A percentile compares a stretch with the other conserved stretches of the same genome.
phyloP scores from a whole-genome alignment of 2,329 filamentous ascomycete species.

The Aspergillus amoenus region DNA sequence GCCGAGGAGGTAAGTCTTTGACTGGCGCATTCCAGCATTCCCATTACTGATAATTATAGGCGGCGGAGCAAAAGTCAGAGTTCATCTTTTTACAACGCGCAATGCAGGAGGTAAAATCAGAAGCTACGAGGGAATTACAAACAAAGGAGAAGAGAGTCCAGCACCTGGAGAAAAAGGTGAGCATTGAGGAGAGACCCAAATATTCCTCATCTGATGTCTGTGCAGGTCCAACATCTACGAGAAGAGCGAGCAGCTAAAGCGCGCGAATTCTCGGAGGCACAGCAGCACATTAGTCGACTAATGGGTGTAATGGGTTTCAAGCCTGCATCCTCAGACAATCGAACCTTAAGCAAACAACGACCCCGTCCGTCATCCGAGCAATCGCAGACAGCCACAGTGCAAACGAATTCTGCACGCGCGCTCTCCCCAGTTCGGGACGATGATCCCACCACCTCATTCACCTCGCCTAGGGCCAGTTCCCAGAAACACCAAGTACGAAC shows the following conservation, averaged over 20 bases:
- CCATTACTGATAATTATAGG: constrained; percentile 17
- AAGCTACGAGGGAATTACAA: constrained; percentile 29
- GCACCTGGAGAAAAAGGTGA: constrained; percentile 35
- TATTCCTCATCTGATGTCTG: background rate
- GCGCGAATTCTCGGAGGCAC: constrained; percentile 40
- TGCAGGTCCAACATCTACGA: constrained; percentile 34
- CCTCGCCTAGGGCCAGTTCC: constrained; percentile 13
- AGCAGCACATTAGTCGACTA: constrained; percentile 38
- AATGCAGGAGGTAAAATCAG: constrained; percentile 26
- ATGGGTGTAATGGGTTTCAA: constrained; percentile 42
- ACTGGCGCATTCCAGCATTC: background rate
- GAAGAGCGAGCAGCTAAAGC: constrained; percentile 38
- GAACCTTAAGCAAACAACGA: constrained; percentile 18
- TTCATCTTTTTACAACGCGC: constrained; percentile 23
- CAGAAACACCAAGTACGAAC: constrained; percentile 17
- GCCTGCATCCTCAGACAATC: constrained; percentile 18
- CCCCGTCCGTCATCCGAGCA: constrained; percentile 15
- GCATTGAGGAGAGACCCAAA: background rate
- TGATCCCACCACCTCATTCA: constrained; percentile 18
- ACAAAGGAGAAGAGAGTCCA: constrained; percentile 31
- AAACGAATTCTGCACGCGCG: constrained; percentile 20
- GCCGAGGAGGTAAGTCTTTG: background rate
- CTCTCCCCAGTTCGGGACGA: constrained; percentile 16
- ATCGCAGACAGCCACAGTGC: constrained; percentile 10
- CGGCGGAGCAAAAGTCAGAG: constrained; percentile 25